Evolutionary conservation across 148 eudicot species (phyloP), one percentile per base, ranked within the genome.

Genomic region (Nyssa sinensis): DNA sequence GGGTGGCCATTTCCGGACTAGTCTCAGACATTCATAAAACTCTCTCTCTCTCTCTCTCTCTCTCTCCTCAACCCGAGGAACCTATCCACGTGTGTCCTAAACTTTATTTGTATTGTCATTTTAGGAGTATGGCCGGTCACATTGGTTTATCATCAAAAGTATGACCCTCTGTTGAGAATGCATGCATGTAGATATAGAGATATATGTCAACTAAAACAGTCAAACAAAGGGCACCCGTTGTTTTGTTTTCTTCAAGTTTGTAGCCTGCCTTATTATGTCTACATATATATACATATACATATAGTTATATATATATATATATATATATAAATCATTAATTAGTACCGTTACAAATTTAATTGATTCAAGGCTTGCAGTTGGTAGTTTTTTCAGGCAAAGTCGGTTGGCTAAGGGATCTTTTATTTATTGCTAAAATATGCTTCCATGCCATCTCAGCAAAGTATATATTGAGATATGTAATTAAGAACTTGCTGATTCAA

Each of bases 341-440:
- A 51, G 7, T 62, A 51, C 74, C 11, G 79, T 69, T 61, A 62
- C 28, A 60, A 71, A 31, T 61, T 25, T 62, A 28, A 25, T 61
- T 29, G 23, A 35, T 39, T 39, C 19, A 16, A 3, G 39, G 39
- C 31, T 53, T 62, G 55, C 80, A 63, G 75, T 70, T 70, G 80
- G 75, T 64, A 71, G 75, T 62, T 77, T 53, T 64, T 78, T 78
- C 75, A 19, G 75, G 75, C 66, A 78, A 41, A 35, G 74, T 69
- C 67, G 73, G 74, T 71, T 71, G 49, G 25, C 17, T 14, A 19
- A 58, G 12, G 24, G 51, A 12, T 44, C 51, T 44, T 44, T 44
- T 14, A 44, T 11, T 44, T 44, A 2, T 44, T 44, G 51, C 16
- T 44, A 19, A 44, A 44, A 44, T 44, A 44, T 44, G 51, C 51